phyloP scores from a whole-genome alignment of 2,329 filamentous ascomycete species.

The Aspergillus sp. region DNA sequence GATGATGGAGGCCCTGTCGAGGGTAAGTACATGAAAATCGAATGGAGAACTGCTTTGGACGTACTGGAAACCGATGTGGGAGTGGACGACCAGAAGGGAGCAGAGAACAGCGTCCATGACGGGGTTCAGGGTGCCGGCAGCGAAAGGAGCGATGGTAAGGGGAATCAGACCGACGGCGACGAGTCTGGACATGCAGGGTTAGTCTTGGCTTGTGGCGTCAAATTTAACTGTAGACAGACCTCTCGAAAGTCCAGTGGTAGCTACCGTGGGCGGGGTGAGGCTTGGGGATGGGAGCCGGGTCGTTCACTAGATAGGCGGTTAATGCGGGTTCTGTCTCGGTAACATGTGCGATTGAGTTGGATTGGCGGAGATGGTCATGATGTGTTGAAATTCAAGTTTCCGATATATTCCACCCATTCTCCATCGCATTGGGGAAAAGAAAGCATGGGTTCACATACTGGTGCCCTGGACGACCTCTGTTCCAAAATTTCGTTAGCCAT shows the following conservation, averaged over 20 bases:
- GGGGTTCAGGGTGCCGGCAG: constrained; percentile 86
- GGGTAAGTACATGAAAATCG: constrained; percentile 12
- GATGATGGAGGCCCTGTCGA: constrained; percentile 65
- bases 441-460: constrained; percentile 52
- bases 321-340: constrained; percentile 10
- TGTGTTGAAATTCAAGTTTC: too few relatives aligned
- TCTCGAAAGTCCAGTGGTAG: constrained; percentile 98
- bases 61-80: constrained; percentile 90
- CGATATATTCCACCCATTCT: background rate
- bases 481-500: constrained; percentile 44
- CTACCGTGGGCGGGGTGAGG: constrained; percentile 79
- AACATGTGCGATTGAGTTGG: background rate
- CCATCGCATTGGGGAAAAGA: background rate
- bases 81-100: constrained; percentile 81
- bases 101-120: constrained; percentile 82
- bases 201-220: background rate
- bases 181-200: constrained; percentile 50
- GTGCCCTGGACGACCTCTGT: constrained; percentile 73
- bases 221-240: constrained; percentile 43
- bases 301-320: constrained; percentile 65
- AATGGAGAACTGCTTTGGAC: constrained; percentile 21
- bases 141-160: constrained; percentile 86
- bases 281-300: constrained; percentile 72
- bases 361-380: background rate
- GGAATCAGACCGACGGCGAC: constrained; percentile 80